These are phyloP conservation scores for Atkinsonella hypoxylon DNA, from an alignment of 2,329 filamentous ascomycete genomes.

Conservation along the genomic window DNA sequence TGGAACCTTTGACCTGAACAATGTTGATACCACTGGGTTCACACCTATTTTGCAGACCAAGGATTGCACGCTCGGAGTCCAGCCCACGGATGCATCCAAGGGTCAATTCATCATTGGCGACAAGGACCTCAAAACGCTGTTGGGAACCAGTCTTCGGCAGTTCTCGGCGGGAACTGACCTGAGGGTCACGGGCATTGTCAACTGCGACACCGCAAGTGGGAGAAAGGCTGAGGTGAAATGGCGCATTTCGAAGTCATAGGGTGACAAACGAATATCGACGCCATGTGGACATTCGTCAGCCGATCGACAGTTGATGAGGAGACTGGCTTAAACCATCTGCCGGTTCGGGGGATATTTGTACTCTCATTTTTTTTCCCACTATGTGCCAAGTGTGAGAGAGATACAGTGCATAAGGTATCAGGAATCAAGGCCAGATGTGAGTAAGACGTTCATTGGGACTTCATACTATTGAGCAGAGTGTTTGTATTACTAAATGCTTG, in stretches of 20 bases:
- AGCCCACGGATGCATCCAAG: slow-evolving; percentile 10
- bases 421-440: background rate
- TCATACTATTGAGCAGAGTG: too few relatives aligned
- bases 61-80: slow-evolving; percentile 17
- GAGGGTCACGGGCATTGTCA: slow-evolving; percentile 12
- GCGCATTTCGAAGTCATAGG: slow-evolving; percentile 12
- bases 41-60: slow-evolving; percentile 15
- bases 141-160: slow-evolving; percentile 11
- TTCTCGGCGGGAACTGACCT: slow-evolving; percentile 12
- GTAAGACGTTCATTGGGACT: too few relatives aligned
- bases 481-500: too few relatives aligned
- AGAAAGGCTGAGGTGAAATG: slow-evolving; percentile 11
- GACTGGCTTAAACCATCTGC: background rate
- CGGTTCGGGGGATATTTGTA: background rate
- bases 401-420: too few relatives aligned
- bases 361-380: background rate
- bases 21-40: slow-evolving; percentile 8
- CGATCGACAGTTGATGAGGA: background rate
- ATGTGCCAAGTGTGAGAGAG: background rate
- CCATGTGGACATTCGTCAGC: background rate
- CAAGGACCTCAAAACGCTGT: slow-evolving; percentile 12
- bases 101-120: slow-evolving; percentile 14
- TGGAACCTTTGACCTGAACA: slow-evolving; percentile 18
- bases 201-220: slow-evolving; percentile 9
- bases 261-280: background rate